Evolutionary conservation across 371 early-diverging fungal species (phyloP), one percentile per base, ranked within the genome.

Genomic region (Apophysomyces sp.): DNA sequence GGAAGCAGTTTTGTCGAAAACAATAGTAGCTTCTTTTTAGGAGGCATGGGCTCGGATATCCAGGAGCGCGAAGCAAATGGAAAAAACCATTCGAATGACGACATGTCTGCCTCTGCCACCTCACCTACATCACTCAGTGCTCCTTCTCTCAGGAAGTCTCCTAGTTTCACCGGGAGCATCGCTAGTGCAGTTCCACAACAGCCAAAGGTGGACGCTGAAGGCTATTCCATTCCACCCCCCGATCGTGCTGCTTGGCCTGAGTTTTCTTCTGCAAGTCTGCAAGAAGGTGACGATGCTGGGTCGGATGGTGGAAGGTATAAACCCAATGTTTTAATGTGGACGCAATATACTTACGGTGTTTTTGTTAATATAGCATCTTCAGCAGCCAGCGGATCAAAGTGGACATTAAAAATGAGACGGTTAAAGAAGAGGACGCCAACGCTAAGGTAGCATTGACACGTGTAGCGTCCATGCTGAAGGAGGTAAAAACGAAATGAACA

Each of bases 141-240:
- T 12, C 53, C 69, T 28, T 69, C 72, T 16, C 30, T 70, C 8
- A 13, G 55, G n/a, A 71, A 58, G 41, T 67, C 77, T 13, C 40
- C 75, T 12, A 72, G 73, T 21, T 54, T 73, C 55, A 68, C 75
- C 15, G 76, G 68, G 18, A 77, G 80, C 28, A 18, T 73, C 9
- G 54, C 66, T 0, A 63, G 58, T 24, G 51, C 26, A 1, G 34
- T 60, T 28, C 34, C 66, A 9, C 61, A 60, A 13, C 70, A 57
- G 16, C 68, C 63, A 32, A 62, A 65, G 65, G 68, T 80, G 1
- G 83, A 83, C 61, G 71, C 71, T 13, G 81, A 83, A 34, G 83
- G 83, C 16, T 83, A 73, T 57, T 66, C 81, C 4, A 78, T 83
- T 24, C 83, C 83, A 32, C 83, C 81, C n/a, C 66, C 79, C 4